Evolutionary conservation across 805 yeast genomes (phyloP), one percentile per base, ranked within the genome.

Genomic region (Yarrowia keelungensis): DNA sequence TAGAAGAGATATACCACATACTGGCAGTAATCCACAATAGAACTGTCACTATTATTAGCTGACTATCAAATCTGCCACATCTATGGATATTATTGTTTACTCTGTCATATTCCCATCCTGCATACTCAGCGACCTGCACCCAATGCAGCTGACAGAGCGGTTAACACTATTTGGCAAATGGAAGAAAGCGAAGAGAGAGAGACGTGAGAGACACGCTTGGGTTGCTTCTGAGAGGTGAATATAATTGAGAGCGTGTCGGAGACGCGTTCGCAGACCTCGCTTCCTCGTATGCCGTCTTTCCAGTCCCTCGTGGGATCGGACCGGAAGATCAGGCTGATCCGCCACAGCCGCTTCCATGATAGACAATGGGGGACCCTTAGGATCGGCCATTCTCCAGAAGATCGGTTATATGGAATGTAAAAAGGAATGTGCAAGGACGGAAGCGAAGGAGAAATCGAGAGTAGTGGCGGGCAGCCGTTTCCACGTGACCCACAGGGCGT

Each of bases 261-360:
- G 36, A 47, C 51, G 51, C 51, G 51, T 47, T 35, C 32, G 32
- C 32, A 26, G 32, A 3, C 3, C 32, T 26, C 32, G 4, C 32
- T 26, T 26, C 32, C 32, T 26, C 32, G 32, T 26, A 26, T 12
- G 11, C 49, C 32, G 12, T 42, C 46, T 16, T 41, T 42, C 9
- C 22, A 42, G 19, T 16, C 19, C 8, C 10, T 11, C 15, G 5
- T 8, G 42, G 12, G 42, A 50, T 53, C 58, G 43, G 32, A 14
- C 16, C 32, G 43, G 58, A 53, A 35, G 42, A 51, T 51, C 53
- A 8, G 14, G 56, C 22, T 12, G 58, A 53, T 53, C 58, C 58
- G 11, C 32, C 43, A 36, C 42, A 53, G 58, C 58, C 58, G 58
- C 58, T 53, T 53, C 58, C 58, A 53, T 35, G 54, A 49, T 49